A percentile compares a stretch with the other conserved stretches of the same genome.
These are phyloP conservation scores for Penicillium canescens DNA, from an alignment of 495 filamentous ascomycete genomes.

Conservation along the genomic window DNA sequence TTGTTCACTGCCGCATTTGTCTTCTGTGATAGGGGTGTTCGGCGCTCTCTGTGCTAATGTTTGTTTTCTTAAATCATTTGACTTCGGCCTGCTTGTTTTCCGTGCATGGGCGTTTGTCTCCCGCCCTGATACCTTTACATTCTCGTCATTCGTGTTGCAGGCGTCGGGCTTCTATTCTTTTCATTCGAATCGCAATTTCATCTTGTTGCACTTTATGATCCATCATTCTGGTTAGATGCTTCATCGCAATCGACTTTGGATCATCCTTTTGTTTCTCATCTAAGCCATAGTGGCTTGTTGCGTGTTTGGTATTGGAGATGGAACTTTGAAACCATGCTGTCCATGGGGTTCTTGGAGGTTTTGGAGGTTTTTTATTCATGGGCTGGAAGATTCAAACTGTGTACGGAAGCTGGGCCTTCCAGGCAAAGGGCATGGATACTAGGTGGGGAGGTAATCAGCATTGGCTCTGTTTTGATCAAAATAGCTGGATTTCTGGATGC, in stretches of 20 bases:
- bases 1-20: conserved; percentile 44
- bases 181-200: conserved; percentile 28
- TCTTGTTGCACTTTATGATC: conserved; percentile 16
- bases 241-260: conserved; percentile 5
- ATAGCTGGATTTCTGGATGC: conserved; percentile 21
- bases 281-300: conserved; percentile 3
- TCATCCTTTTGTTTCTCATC: not conserved
- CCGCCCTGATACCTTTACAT: conserved; percentile 39
- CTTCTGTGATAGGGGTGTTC: conserved; percentile 38
- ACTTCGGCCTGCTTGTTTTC: conserved; percentile 19
- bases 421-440: conserved; percentile 1
- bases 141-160: conserved; percentile 29
- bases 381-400: conserved; percentile 6
- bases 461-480: conserved; percentile 18
- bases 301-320: conserved; percentile 5
- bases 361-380: conserved; percentile 6
- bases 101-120: conserved; percentile 30
- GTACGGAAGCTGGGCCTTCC: conserved; percentile 5
- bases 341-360: conserved; percentile 4
- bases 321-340: conserved; percentile 5
- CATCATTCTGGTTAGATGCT: conserved; percentile 8
- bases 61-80: conserved; percentile 10
- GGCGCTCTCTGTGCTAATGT: conserved; percentile 32
- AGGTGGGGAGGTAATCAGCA: conserved; percentile 17
- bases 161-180: conserved; percentile 34